phyloP scores from a whole-genome alignment of 805 yeast genomes.

The Vanderwaltozyma polyspora region DNA sequence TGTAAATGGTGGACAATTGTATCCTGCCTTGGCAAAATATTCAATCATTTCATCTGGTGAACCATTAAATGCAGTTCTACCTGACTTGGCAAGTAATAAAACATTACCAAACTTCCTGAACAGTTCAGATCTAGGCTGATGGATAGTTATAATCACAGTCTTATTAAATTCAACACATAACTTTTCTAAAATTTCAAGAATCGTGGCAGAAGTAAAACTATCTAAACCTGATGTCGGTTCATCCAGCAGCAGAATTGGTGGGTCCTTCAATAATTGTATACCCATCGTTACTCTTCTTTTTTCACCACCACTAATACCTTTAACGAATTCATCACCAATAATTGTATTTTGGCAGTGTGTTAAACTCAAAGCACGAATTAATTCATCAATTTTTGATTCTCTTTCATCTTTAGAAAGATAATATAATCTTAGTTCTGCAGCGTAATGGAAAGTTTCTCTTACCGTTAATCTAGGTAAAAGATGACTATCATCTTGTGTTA shows the following conservation, averaged over 20 bases:
- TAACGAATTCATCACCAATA: conserved; percentile 47
- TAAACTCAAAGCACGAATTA: conserved; percentile 61
- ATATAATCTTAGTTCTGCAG: conserved; percentile 59
- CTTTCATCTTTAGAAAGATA: conserved; percentile 34
- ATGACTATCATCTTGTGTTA: conserved; percentile 71
- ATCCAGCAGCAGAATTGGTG: conserved; percentile 62
- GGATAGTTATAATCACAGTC: conserved; percentile 68
- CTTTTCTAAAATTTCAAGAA: conserved; percentile 46
- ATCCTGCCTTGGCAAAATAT: conserved; percentile 41
- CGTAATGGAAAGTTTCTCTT: conserved; percentile 59
- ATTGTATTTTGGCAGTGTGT: conserved; percentile 67
- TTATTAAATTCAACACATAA: conserved; percentile 45
- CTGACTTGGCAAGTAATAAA: conserved; percentile 64
- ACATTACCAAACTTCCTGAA: conserved; percentile 58
- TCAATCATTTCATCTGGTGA: conserved; percentile 32
- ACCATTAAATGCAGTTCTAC: conserved; percentile 60
- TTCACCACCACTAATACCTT: conserved; percentile 84
- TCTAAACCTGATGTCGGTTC: conserved; percentile 90
- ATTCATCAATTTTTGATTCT: conserved; percentile 35
- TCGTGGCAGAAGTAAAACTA: conserved; percentile 62
- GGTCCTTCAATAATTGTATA: conserved; percentile 61
- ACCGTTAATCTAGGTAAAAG: conserved; percentile 64
- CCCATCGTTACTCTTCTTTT: conserved; percentile 78
- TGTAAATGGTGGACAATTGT: conserved; percentile 44
- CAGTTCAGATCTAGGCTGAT: conserved; percentile 68